These are phyloP conservation scores for Takashimella tepidaria DNA, from an alignment of 1,284 basidiomycete species.

Conservation along the genomic window DNA sequence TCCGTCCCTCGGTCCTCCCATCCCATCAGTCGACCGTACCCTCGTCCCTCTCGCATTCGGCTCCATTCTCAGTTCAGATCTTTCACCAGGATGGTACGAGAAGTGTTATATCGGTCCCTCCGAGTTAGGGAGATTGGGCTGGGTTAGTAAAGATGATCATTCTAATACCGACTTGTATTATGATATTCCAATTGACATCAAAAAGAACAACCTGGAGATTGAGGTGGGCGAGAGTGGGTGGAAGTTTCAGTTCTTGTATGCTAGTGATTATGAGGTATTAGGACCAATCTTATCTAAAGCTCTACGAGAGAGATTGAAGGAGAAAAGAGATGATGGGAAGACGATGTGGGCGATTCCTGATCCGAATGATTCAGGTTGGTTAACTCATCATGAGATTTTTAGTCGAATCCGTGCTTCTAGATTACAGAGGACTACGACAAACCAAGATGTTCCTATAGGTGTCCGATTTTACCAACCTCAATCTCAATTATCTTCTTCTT, in stretches of 20 bases:
- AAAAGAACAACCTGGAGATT: neutral
- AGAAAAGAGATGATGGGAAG: neutral
- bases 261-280: neutral
- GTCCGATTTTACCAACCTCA: neutral
- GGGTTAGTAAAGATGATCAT: neutral
- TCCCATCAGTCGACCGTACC: neutral
- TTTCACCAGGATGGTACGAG: neutral
- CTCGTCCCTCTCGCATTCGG: neutral
- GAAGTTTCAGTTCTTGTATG: neutral
- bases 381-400: neutral
- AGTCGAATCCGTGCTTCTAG: neutral
- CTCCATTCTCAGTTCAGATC: neutral
- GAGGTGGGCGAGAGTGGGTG: too few relatives aligned
- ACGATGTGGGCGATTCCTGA: neutral
- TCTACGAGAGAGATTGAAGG: neutral
- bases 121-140: neutral
- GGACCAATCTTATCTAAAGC: neutral
- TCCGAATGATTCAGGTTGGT: neutral
- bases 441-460: neutral
- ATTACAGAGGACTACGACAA: neutral
- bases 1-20: neutral
- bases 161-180: neutral
- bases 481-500: too few relatives aligned
- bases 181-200: neutral
- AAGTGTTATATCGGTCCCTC: neutral